phyloP scores from a whole-genome alignment of 768 basidiomycete species.

The Rhizopogon vinicolor region DNA sequence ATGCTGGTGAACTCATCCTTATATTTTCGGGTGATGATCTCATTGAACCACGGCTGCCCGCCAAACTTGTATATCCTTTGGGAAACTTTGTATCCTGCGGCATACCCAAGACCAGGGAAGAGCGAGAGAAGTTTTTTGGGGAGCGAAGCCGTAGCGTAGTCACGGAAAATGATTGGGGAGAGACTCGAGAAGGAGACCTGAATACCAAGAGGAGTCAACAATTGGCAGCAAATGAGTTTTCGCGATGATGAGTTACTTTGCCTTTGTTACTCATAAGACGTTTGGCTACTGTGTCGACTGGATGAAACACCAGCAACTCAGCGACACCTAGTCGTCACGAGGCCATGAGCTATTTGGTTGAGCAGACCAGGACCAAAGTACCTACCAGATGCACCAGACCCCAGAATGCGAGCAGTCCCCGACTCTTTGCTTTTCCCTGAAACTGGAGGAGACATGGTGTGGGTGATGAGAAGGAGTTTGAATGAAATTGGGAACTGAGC shows the following conservation, averaged over 20 bases:
- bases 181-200: slow-evolving; percentile 63
- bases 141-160: slow-evolving; percentile 66
- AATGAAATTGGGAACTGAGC: too few relatives aligned
- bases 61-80: slow-evolving; percentile 98
- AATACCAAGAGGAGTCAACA: not conserved
- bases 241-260: slow-evolving; percentile 41
- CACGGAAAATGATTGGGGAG: slow-evolving; percentile 83
- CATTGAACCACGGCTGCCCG: slow-evolving; percentile 97
- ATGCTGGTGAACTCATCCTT: slow-evolving; percentile 74
- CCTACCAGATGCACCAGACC: slow-evolving; percentile 87
- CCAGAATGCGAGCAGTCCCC: slow-evolving; percentile 83
- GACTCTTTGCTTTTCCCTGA: slow-evolving; percentile 68
- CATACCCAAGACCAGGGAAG: slow-evolving; percentile 98
- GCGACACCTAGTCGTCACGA: slow-evolving; percentile 63
- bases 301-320: slow-evolving; percentile 93
- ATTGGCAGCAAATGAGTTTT: not conserved
- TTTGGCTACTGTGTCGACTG: slow-evolving; percentile 97
- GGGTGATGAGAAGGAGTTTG: not conserved
- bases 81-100: slow-evolving; percentile 94
- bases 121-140: slow-evolving; percentile 75
- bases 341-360: not conserved
- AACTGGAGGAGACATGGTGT: slow-evolving; percentile 43
- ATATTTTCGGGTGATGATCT: slow-evolving; percentile 80
- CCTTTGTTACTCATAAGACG: slow-evolving; percentile 97
- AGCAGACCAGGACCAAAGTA: not conserved